Evolutionary conservation across 2,329 filamentous ascomycete species (phyloP).

Genomic region (Verticillium dahliae): DNA sequence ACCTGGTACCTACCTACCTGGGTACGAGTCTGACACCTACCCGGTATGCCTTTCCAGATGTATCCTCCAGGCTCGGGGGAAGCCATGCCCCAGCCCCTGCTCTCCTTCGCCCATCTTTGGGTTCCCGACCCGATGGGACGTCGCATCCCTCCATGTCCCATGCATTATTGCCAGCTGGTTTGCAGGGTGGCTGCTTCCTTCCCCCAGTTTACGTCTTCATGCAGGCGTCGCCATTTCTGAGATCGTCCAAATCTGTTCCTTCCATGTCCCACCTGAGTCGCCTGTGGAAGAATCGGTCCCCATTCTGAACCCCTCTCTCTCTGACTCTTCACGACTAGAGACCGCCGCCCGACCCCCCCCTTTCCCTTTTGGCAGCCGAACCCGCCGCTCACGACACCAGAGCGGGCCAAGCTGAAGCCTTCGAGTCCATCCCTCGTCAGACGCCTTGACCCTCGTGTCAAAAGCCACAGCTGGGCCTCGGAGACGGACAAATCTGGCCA

Average conservation of each 20-base stretch:
- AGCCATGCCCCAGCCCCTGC: neutral
- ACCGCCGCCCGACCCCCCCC: too few relatives aligned
- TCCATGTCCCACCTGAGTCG: neutral
- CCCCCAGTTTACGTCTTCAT: neutral
- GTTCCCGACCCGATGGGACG: neutral
- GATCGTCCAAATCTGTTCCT: neutral
- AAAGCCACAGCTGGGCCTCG: neutral
- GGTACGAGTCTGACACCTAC: neutral
- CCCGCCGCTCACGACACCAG: neutral
- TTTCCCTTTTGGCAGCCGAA: neutral
- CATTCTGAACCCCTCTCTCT: neutral
- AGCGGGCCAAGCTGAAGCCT: neutral
- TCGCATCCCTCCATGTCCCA: neutral
- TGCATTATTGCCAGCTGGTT: neutral
- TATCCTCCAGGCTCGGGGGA: neutral
- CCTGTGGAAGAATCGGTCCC: neutral
- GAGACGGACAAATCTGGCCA: neutral
- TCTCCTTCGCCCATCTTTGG: neutral
- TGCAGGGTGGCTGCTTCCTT: neutral
- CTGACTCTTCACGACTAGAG: neutral
- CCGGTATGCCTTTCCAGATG: neutral
- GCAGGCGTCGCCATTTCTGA: neutral
- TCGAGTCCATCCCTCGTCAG: neutral
- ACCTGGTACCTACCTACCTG: neutral
- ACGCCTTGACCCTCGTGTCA: neutral